Conservation (phyloP, 225 moss, liverwort and hornwort species). For the Physcomitrellopsis africana region DNA sequence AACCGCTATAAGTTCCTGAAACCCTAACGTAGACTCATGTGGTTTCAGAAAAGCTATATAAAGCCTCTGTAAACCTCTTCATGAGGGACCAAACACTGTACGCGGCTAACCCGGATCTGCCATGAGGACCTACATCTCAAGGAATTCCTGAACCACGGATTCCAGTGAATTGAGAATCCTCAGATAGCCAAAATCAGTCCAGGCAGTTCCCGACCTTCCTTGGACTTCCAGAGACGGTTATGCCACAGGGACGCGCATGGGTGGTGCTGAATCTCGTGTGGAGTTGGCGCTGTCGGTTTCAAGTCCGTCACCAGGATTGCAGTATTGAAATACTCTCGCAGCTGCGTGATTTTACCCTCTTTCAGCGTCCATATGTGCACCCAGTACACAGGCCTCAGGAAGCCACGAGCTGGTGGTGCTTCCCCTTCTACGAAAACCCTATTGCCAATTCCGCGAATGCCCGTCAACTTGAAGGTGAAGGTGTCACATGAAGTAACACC, state of each 20-base stretch:
- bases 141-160: not conserved
- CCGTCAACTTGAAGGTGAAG: constrained; percentile 67
- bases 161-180: not conserved
- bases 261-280: constrained; percentile 65
- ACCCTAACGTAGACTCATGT: too few species aligned
- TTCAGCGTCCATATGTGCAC: constrained; percentile 97
- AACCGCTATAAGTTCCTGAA: too few species aligned
- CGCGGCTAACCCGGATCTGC: constrained; percentile 52
- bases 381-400: constrained; percentile 59
- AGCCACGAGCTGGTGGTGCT: constrained; percentile 17
- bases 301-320: constrained; percentile 89
- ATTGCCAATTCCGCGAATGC: constrained; percentile 58
- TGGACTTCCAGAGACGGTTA: constrained; percentile 83
- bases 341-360: constrained; percentile 75
- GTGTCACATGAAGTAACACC: constrained; percentile 87
- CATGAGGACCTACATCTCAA: constrained; percentile 56
- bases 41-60: too few species aligned
- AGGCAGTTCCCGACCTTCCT: constrained; percentile 81
- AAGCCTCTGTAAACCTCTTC: too few species aligned
- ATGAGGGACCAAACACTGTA: constrained; percentile 23
- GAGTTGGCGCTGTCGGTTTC: constrained; percentile 60
- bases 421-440: constrained; percentile 92
- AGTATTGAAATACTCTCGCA: constrained; percentile 97
- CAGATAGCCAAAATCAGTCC: constrained; percentile 76
- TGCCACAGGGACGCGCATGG: constrained; percentile 91